A percentile compares a stretch with the other conserved stretches of the same genome.
Evolutionary conservation across 2,329 filamentous ascomycete species (phyloP).

Genomic region (Amauroascus verrucosus): DNA sequence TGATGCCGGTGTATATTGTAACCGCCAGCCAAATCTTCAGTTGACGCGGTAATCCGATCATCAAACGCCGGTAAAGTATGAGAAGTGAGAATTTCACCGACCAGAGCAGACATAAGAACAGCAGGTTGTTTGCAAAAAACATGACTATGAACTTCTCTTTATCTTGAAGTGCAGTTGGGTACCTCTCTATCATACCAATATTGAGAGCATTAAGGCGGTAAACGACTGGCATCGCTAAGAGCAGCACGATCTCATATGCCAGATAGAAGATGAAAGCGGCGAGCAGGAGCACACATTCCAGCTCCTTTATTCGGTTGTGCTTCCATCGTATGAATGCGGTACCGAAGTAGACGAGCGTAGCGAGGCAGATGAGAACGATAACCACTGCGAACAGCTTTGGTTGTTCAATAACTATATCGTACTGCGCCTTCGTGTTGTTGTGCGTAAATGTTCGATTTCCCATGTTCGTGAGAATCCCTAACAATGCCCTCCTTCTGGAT

Average conservation of each 20-base stretch:
- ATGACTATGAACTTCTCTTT: not conserved
- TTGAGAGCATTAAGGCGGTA: not conserved
- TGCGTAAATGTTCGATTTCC: not conserved
- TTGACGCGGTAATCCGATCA: constrained; percentile 7
- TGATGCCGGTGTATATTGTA: not conserved
- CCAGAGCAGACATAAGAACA: constrained; percentile 5
- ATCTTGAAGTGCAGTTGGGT: constrained; percentile 3
- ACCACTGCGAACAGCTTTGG: not conserved
- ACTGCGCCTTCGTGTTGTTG: not conserved
- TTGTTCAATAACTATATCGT: constrained; percentile 1
- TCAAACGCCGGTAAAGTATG: constrained; percentile 7
- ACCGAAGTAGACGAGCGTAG: not conserved
- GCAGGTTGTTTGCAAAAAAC: not conserved
- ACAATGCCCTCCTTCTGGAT: not conserved
- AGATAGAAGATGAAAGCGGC: not conserved
- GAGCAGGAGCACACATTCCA: constrained; percentile 4
- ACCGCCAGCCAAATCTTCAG: constrained; percentile 3
- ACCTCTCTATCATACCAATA: not conserved
- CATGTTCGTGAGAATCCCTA: not conserved
- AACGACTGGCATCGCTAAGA: not conserved
- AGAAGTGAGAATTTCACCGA: constrained; percentile 4
- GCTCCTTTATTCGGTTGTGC: constrained; percentile 2
- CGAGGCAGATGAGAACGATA: not conserved
- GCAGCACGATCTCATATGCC: not conserved
- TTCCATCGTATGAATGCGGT: constrained; percentile 7